A percentile compares a stretch with the other conserved stretches of the same genome.
Conservation (phyloP, 83 land plant species). For the Picea abies region DNA sequence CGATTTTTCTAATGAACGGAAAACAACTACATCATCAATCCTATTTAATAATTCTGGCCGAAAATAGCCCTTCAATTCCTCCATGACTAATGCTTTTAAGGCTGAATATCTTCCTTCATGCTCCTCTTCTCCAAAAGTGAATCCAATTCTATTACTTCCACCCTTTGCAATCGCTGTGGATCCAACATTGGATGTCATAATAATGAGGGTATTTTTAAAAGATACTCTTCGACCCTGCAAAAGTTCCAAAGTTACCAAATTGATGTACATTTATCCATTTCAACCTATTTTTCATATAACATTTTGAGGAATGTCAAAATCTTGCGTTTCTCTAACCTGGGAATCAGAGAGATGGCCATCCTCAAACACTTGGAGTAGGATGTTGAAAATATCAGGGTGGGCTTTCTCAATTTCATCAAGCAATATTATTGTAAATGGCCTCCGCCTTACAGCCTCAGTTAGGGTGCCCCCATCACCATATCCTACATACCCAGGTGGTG, state of each 20-base stretch:
- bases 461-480: constrained; percentile 92
- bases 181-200: constrained; percentile 98
- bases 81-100: constrained; percentile 77
- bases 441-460: constrained; percentile 90
- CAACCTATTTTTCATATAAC: background rate
- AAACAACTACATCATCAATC: constrained; percentile 94
- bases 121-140: constrained; percentile 48
- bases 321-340: constrained; percentile 50
- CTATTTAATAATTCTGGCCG: constrained; percentile 94
- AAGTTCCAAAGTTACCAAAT: background rate
- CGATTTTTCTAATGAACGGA: constrained; percentile 69
- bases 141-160: constrained; percentile 58
- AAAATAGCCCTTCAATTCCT: constrained; percentile 87
- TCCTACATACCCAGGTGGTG: constrained; percentile 98
- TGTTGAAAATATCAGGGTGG: constrained; percentile 92
- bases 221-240: constrained; percentile 91
- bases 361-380: constrained; percentile 93
- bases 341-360: constrained; percentile 95
- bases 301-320: background rate
- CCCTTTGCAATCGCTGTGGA: constrained; percentile 82
- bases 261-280: background rate
- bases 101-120: constrained; percentile 58
- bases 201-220: constrained; percentile 83
- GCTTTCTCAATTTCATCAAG: constrained; percentile 99
- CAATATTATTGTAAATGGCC: constrained; percentile 85